Conservation (phyloP, 306 rosid species). For the Parietaria judaica region DNA sequence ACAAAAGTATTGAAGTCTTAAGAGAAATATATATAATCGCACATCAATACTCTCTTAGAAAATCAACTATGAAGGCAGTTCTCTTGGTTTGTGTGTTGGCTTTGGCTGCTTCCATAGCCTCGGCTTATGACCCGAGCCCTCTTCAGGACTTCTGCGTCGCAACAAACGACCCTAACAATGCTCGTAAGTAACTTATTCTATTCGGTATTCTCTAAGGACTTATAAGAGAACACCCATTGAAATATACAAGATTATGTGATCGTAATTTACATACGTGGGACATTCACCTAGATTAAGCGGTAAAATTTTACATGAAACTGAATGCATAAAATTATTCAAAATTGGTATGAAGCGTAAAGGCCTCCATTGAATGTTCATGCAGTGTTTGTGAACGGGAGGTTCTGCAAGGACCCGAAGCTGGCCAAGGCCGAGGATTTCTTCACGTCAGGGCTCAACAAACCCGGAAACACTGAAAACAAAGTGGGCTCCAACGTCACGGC, state of each 20-base stretch:
- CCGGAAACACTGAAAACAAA: constrained; percentile 11
- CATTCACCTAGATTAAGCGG: too few species aligned
- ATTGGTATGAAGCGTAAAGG: too few species aligned
- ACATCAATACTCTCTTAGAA: not conserved
- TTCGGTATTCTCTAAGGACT: too few species aligned
- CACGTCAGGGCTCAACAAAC: not conserved
- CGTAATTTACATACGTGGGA: too few species aligned
- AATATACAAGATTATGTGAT: too few species aligned
- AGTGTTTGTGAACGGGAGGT: constrained; percentile 38
- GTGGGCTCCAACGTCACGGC: constrained; percentile 10
- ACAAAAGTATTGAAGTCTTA: not conserved
- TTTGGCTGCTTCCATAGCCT: constrained; percentile 4
- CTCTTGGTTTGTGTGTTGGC: constrained; percentile 8
- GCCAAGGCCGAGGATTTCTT: constrained; percentile 26
- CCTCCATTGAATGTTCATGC: not conserved
- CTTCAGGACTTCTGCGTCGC: constrained; percentile 9
- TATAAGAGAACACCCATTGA: too few species aligned
- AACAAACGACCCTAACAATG: not conserved
- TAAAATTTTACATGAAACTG: too few species aligned
- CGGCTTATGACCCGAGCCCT: constrained; percentile 31
- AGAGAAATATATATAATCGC: not conserved
- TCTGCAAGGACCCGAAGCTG: constrained; percentile 28
- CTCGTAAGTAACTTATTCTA: not conserved
- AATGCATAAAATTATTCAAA: too few species aligned
- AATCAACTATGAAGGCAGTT: not conserved